A percentile compares a stretch with the other conserved stretches of the same genome.
Evolutionary conservation across 2,329 filamentous ascomycete genomes (phyloP).

Genomic region (Cladosporium austrohemisphaericum): DNA sequence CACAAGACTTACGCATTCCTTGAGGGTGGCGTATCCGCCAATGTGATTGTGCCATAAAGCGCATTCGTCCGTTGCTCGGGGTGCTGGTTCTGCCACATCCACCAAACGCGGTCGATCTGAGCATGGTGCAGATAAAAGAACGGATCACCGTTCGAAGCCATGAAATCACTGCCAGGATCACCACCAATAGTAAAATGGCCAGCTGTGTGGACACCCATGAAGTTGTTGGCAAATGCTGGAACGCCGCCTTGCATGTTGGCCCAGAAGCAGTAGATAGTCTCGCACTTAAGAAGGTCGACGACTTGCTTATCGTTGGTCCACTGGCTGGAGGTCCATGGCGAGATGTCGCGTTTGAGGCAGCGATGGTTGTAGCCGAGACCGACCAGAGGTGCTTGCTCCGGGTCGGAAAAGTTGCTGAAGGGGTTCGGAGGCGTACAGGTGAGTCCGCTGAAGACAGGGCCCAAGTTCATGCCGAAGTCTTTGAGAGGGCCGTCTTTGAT

Average conservation of each 20-base stretch:
- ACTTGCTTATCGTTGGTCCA: conserved; percentile 10
- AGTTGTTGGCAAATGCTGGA: conserved; percentile 16
- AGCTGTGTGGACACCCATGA: conserved; percentile 37
- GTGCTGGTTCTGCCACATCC: conserved; percentile 36
- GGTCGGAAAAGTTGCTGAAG: conserved; percentile 6
- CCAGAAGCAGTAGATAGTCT: conserved; percentile 24
- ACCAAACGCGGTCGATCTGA: conserved; percentile 45
- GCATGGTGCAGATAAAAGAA: conserved; percentile 46
- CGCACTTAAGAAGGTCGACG: conserved; percentile 19
- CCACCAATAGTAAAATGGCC: conserved; percentile 46
- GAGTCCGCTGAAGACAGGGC: conserved; percentile 40
- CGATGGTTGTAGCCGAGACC: conserved; percentile 33
- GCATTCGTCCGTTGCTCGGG: conserved; percentile 23
- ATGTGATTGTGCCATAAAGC: conserved; percentile 33
- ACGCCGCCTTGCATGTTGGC: conserved; percentile 26
- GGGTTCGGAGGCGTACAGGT: conserved; percentile 5
- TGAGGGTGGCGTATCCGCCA: conserved; percentile 20
- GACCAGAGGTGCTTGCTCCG: conserved; percentile 20
- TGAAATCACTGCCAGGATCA: conserved; percentile 41
- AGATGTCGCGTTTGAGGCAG: conserved; percentile 39
- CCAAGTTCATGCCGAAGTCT: conserved; percentile 44
- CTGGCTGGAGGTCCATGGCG: conserved; percentile 17
- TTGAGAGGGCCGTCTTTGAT: conserved; percentile 50
- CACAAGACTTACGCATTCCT: conserved; percentile 31
- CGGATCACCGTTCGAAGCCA: conserved; percentile 42